Percentiles rank a stretch among this genome's conserved stretches.
phyloP scores from a whole-genome alignment of 345 rosid species.

The Atalantia buxifolia region DNA sequence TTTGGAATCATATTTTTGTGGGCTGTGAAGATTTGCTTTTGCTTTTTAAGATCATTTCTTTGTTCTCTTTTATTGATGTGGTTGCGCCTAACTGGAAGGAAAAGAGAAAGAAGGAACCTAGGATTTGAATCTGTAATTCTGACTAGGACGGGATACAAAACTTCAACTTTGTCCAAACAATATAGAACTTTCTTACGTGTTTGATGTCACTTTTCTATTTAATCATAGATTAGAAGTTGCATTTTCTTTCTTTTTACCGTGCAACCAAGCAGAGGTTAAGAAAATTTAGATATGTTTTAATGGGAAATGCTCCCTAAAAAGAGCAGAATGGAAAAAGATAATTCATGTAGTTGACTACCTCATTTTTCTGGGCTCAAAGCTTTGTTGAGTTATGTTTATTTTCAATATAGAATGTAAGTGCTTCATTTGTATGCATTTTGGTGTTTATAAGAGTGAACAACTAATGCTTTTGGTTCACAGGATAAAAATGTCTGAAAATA shows the following conservation, averaged over 20 bases:
- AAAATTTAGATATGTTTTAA: not conserved
- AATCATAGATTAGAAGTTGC: not conserved
- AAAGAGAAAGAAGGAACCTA: not conserved
- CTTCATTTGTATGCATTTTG: not conserved
- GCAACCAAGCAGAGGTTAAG: not conserved
- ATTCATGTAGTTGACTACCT: not conserved
- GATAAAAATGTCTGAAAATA: not conserved
- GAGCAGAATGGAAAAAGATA: not conserved
- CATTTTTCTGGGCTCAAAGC: not conserved
- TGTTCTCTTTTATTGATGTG: not conserved
- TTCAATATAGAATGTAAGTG: not conserved
- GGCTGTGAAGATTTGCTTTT: not conserved
- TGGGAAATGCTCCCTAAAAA: not conserved
- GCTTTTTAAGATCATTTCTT: not conserved
- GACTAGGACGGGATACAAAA: not conserved
- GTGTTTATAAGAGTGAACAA: not conserved
- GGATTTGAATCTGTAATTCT: slow-evolving; percentile 1
- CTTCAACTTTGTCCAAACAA: not conserved
- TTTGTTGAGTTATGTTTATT: not conserved
- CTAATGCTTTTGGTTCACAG: not conserved
- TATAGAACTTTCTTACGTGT: not conserved
- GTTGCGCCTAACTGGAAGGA: not conserved
- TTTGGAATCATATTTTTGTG: slow-evolving; percentile 1
- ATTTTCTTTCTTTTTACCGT: not conserved
- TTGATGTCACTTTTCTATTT: not conserved